phyloP scores from a whole-genome alignment of 495 filamentous ascomycete genomes.

The Penicillium argentinense region DNA sequence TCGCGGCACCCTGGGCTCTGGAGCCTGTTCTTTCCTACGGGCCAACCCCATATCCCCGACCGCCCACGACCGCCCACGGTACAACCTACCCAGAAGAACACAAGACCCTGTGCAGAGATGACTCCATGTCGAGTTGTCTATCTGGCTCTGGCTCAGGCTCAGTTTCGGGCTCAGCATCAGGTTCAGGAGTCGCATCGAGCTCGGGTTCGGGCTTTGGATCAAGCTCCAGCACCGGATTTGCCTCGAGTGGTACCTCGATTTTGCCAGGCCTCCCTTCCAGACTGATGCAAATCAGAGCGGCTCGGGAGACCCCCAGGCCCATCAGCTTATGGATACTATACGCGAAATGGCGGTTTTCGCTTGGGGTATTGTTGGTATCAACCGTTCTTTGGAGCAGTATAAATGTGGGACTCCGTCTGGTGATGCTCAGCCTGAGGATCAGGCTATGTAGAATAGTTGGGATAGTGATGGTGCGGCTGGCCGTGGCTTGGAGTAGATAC shows the following conservation, averaged over 20 bases:
- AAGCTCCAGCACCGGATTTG: neutral
- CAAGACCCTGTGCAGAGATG: constrained; percentile 14
- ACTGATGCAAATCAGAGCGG: neutral
- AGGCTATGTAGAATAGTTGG: neutral
- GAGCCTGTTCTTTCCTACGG: constrained; percentile 53
- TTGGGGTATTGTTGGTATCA: constrained; percentile 67
- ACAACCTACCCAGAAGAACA: constrained; percentile 7
- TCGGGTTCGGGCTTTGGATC: constrained; percentile 3
- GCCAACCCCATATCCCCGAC: constrained; percentile 6
- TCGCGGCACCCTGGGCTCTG: constrained; percentile 74
- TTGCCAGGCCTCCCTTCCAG: neutral
- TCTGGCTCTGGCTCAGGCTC: neutral
- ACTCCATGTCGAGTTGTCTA: neutral
- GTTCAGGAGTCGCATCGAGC: neutral
- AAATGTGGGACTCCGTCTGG: constrained; percentile 60
- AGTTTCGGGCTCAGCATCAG: neutral
- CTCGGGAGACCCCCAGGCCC: constrained; percentile 47
- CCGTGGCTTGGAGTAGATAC: neutral
- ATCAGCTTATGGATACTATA: constrained; percentile 75
- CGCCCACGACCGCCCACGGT: neutral
- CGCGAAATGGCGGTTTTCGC: constrained; percentile 67
- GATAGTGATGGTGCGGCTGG: neutral
- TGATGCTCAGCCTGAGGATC: constrained; percentile 56
- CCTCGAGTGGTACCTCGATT: neutral
- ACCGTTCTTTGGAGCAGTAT: constrained; percentile 68